These are phyloP conservation scores for Fraxinus paxiana DNA, from an alignment of 305 asterid species.

Conservation along the genomic window DNA sequence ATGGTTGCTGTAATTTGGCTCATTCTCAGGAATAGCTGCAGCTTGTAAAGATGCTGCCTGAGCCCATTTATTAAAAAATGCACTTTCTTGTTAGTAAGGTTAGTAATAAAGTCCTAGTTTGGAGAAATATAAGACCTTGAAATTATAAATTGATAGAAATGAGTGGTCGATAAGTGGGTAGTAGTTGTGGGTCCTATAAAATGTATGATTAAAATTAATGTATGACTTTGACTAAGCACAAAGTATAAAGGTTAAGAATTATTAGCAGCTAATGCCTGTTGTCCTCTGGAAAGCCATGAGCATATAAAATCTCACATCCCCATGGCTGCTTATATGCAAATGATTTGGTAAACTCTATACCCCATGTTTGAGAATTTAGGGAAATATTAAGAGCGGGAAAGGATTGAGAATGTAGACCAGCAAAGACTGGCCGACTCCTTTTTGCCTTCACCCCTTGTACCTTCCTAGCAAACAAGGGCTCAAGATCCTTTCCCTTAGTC, in stretches of 20 bases:
- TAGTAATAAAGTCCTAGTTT: background rate
- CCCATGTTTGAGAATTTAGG: background rate
- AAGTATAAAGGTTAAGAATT: background rate
- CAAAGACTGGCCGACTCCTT: background rate
- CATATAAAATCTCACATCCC: background rate
- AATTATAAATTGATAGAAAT: background rate
- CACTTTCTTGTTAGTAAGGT: background rate
- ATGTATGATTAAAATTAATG: background rate
- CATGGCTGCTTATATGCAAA: background rate
- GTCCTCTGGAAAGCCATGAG: slow-evolving; percentile 12
- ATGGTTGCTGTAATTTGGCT: background rate
- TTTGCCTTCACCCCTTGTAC: background rate
- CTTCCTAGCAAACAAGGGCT: background rate
- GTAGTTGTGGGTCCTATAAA: background rate
- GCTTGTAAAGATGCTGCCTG: background rate
- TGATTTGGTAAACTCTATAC: background rate
- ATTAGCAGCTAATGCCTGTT: slow-evolving; percentile 10
- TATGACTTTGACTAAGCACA: background rate
- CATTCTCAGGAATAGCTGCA: background rate
- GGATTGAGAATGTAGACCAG: background rate
- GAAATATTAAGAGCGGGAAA: background rate
- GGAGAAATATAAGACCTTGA: background rate
- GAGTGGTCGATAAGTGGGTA: background rate
- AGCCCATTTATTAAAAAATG: background rate
- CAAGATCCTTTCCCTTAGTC: background rate